These are phyloP conservation scores for Auricularia cornea DNA, from an alignment of 768 basidiomycete genomes.

Conservation along the genomic window DNA sequence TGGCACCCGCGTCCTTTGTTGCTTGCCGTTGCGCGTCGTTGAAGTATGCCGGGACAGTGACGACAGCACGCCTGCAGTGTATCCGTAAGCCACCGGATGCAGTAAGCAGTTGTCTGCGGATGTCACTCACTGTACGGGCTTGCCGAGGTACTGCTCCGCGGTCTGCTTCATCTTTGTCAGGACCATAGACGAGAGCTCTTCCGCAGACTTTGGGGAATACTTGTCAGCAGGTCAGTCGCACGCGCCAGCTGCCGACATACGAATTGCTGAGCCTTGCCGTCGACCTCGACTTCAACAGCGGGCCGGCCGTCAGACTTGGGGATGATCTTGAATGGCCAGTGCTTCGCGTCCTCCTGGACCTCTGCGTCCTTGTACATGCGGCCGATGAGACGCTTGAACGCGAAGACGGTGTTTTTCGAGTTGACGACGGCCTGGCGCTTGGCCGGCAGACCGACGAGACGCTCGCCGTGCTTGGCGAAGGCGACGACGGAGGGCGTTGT, in stretches of 20 bases:
- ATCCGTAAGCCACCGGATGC: neutral
- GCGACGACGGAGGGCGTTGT: slow-evolving; percentile 98
- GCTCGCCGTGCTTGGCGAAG: slow-evolving; percentile 97
- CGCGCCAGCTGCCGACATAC: slow-evolving; percentile 35
- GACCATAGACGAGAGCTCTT: slow-evolving; percentile 84
- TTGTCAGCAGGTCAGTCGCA: too few relatives aligned
- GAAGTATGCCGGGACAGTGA: slow-evolving; percentile 98
- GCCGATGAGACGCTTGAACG: slow-evolving; percentile 91
- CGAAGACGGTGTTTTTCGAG: slow-evolving; percentile 86
- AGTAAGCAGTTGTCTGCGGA: neutral
- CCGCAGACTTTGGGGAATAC: slow-evolving; percentile 56
- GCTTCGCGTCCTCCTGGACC: slow-evolving; percentile 82
- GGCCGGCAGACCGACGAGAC: slow-evolving; percentile 90
- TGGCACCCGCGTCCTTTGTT: slow-evolving; percentile 95
- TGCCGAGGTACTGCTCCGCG: slow-evolving; percentile 86
- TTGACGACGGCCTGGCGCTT: slow-evolving; percentile 98
- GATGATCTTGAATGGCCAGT: slow-evolving; percentile 83
- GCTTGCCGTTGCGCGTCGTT: slow-evolving; percentile 99
- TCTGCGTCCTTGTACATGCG: slow-evolving; percentile 89
- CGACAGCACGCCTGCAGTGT: slow-evolving; percentile 61
- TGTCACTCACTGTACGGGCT: slow-evolving; percentile 75
- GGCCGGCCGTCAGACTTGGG: slow-evolving; percentile 65
- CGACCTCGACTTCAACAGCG: slow-evolving; percentile 76
- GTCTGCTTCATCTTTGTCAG: slow-evolving; percentile 93
- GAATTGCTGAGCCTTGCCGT: slow-evolving; percentile 71